Evolutionary conservation across 768 basidiomycete genomes (phyloP).

Genomic region (Trametes gibbosa): DNA sequence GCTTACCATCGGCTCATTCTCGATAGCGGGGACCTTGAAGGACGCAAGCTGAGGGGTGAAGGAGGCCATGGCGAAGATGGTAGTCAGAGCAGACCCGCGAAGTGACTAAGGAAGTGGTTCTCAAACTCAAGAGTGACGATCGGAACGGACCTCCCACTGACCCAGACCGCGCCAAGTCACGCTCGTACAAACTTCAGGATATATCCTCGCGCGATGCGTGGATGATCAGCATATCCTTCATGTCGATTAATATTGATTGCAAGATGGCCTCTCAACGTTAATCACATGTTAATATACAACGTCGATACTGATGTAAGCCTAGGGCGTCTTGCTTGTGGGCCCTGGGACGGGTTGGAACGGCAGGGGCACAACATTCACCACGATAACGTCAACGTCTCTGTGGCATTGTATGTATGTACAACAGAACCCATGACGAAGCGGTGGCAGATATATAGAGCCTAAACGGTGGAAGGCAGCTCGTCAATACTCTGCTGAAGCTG

Average conservation of each 20-base stretch:
- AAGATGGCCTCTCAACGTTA: too few relatives aligned
- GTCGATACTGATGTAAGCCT: too few relatives aligned
- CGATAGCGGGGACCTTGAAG: conserved; percentile 81
- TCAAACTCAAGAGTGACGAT: too few relatives aligned
- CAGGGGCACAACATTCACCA: not conserved
- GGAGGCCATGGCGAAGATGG: conserved; percentile 43
- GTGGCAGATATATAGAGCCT: conserved; percentile 10
- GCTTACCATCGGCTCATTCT: conserved; percentile 92
- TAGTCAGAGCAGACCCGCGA: conserved; percentile 21
- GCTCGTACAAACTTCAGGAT: conserved; percentile 36
- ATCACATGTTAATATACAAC: too few relatives aligned
- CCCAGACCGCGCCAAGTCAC: conserved; percentile 17
- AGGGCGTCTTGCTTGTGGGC: not conserved
- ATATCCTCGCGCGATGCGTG: too few relatives aligned
- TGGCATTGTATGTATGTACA: not conserved
- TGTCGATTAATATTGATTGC: too few relatives aligned
- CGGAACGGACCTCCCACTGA: too few relatives aligned
- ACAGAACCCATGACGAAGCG: not conserved
- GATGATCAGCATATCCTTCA: too few relatives aligned
- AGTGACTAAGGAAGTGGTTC: not conserved
- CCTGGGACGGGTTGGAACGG: too few relatives aligned
- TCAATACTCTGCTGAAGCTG: conserved; percentile 58
- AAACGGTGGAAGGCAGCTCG: conserved; percentile 44
- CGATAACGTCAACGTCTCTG: not conserved
- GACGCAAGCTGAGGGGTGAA: conserved; percentile 69